Evolutionary conservation across 306 rosid species (phyloP).

Genomic region (Arachis stenosperma): DNA sequence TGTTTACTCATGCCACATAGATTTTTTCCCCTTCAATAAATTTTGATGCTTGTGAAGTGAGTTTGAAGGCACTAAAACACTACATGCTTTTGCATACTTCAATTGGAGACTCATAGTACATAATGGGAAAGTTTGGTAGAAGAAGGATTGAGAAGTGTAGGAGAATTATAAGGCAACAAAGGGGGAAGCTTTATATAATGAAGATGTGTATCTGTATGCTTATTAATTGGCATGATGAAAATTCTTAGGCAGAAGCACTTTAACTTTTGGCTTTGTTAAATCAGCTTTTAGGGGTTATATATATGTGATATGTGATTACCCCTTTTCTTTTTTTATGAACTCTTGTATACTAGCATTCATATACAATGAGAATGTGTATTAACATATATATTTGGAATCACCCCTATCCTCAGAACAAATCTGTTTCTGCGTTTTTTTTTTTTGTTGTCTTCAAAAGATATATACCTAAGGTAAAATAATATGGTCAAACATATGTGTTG

Average conservation of each 20-base stretch:
- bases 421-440: neutral
- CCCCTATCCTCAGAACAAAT: neutral
- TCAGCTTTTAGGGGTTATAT: slow-evolving; percentile 27
- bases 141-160: slow-evolving; percentile 76
- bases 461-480: slow-evolving; percentile 16
- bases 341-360: slow-evolving; percentile 13
- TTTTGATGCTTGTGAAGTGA: slow-evolving; percentile 30
- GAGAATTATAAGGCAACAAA: slow-evolving; percentile 69
- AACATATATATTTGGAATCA: slow-evolving; percentile 17
- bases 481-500: neutral
- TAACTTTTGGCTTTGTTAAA: neutral
- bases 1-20: slow-evolving; percentile 21
- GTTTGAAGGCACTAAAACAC: slow-evolving; percentile 27
- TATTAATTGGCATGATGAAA: slow-evolving; percentile 72
- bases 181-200: slow-evolving; percentile 76
- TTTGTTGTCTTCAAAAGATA: slow-evolving; percentile 35
- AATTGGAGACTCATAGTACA: slow-evolving; percentile 3
- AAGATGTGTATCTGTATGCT: slow-evolving; percentile 85
- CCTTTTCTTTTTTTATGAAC: neutral
- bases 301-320: slow-evolving; percentile 18
- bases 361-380: slow-evolving; percentile 2
- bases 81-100: neutral
- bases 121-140: slow-evolving; percentile 46
- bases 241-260: slow-evolving; percentile 46
- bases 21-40: slow-evolving; percentile 39